A percentile compares a stretch with the other conserved stretches of the same genome.
phyloP scores from a whole-genome alignment of 1,284 basidiomycete genomes.

The Takashimella koratensis region DNA sequence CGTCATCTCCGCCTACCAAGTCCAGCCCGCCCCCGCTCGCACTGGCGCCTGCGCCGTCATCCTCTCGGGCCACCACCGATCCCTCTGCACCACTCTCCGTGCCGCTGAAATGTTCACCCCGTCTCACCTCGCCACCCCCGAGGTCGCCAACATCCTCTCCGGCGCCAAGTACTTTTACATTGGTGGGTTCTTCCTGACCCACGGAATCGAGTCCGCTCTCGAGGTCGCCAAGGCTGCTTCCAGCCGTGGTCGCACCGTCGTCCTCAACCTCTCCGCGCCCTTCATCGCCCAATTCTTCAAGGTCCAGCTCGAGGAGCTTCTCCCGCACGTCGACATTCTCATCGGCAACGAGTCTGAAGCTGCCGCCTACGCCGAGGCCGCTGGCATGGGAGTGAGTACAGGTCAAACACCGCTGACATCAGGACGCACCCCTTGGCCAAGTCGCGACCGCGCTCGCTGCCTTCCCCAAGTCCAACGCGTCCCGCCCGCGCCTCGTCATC shows the following conservation, averaged over 20 bases:
- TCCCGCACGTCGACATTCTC: conserved; percentile 79
- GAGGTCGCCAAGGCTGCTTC: conserved; percentile 79
- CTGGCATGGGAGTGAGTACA: conserved; percentile 52
- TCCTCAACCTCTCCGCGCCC: conserved; percentile 92
- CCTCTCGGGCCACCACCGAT: conserved; percentile 89
- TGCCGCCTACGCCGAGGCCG: conserved; percentile 74
- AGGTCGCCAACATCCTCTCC: conserved; percentile 72
- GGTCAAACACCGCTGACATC: conserved; percentile 9
- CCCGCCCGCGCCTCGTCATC: conserved; percentile 75
- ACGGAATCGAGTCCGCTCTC: conserved; percentile 73
- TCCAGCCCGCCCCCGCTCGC: conserved; percentile 71
- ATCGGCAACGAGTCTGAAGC: conserved; percentile 96
- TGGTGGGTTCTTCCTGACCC: conserved; percentile 96
- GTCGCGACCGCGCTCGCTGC: conserved; percentile 71
- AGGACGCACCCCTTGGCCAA: conserved; percentile 58
- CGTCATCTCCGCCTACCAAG: conserved; percentile 82
- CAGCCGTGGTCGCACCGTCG: conserved; percentile 73
- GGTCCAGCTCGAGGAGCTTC: conserved; percentile 68
- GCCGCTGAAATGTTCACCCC: conserved; percentile 85
- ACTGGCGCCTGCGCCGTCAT: conserved; percentile 97
- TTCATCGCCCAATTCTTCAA: conserved; percentile 97
- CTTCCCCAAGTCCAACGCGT: conserved; percentile 62
- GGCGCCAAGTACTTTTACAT: conserved; percentile 87
- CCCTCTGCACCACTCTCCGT: conserved; percentile 84
- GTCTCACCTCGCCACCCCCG: conserved; percentile 71